Percentiles rank a stretch among this genome's conserved stretches.
phyloP scores from a whole-genome alignment of 1,284 basidiomycete species.

The Rhodotorula sp. region DNA sequence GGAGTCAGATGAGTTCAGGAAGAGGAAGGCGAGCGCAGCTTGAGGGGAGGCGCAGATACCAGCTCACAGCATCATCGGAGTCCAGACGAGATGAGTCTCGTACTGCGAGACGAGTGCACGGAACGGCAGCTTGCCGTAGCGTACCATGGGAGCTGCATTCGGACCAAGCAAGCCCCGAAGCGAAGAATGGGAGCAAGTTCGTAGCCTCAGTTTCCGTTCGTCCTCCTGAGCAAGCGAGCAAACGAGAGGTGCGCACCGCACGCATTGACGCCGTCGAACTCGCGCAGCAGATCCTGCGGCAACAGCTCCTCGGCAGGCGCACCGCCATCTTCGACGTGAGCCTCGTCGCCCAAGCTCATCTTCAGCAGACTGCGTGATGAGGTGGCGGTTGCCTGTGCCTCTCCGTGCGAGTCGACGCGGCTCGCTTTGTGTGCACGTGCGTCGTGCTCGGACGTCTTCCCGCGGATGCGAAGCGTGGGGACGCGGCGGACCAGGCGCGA shows the following conservation, averaged over 20 bases:
- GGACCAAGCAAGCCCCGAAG: too few species aligned
- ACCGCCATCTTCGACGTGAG: not conserved
- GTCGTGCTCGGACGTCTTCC: too few species aligned
- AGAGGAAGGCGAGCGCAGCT: not conserved
- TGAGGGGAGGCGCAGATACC: not conserved
- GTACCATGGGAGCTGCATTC: conserved; percentile 46
- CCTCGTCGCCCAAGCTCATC: not conserved
- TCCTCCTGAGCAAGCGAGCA: not conserved
- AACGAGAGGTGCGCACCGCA: conserved; percentile 48
- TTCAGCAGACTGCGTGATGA: too few species aligned
- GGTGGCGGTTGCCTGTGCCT: too few species aligned
- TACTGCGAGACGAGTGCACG: conserved; percentile 60
- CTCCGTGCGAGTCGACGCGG: too few species aligned
- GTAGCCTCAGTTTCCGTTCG: not conserved
- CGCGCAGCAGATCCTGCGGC: conserved; percentile 54
- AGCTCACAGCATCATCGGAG: conserved; percentile 62
- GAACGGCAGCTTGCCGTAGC: conserved; percentile 63
- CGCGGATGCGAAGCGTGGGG: too few species aligned
- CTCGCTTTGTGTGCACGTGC: too few species aligned
- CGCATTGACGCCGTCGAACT: conserved; percentile 55
- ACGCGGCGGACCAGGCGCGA: too few species aligned
- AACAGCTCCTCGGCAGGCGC: conserved; percentile 46
- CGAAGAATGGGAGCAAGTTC: not conserved
- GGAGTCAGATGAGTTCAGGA: not conserved
- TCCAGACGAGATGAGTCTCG: conserved; percentile 61